These are phyloP conservation scores for Rossbeevera mucosa DNA, from an alignment of 768 basidiomycete genomes.

Conservation along the genomic window DNA sequence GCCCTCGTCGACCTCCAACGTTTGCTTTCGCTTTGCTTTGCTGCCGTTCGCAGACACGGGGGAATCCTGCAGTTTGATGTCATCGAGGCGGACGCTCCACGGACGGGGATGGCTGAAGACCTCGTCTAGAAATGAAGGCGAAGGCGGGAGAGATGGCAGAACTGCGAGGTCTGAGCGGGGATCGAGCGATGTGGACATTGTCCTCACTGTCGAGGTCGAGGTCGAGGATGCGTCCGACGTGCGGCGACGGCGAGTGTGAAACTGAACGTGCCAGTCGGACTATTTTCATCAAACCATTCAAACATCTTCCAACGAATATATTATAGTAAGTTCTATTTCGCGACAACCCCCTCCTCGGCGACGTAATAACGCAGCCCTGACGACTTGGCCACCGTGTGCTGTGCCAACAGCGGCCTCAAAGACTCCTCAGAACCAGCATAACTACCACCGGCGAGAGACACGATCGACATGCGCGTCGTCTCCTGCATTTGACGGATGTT, in stretches of 20 bases:
- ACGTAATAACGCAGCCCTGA: constrained; percentile 53
- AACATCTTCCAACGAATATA: too few species aligned
- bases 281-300: background rate
- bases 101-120: constrained; percentile 37
- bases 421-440: constrained; percentile 51
- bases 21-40: constrained; percentile 34
- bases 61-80: constrained; percentile 17
- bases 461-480: constrained; percentile 61
- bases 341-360: constrained; percentile 22
- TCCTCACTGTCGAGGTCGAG: constrained; percentile 12
- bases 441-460: constrained; percentile 44
- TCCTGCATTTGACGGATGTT: constrained; percentile 78
- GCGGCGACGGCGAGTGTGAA: background rate
- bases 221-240: constrained; percentile 6
- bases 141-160: constrained; percentile 35
- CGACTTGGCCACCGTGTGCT: constrained; percentile 36
- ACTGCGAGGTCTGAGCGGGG: constrained; percentile 6
- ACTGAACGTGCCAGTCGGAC: background rate
- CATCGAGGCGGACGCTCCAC: constrained; percentile 32
- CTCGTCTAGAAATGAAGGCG: constrained; percentile 39
- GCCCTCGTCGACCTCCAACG: constrained; percentile 4
- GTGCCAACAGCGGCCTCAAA: constrained; percentile 49
- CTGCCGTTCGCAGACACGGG: constrained; percentile 2
- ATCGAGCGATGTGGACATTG: constrained; percentile 17
- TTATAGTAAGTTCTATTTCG: too few species aligned